Conservation (phyloP, 352 stramenopile species). For the Pythium oligandrum region DNA sequence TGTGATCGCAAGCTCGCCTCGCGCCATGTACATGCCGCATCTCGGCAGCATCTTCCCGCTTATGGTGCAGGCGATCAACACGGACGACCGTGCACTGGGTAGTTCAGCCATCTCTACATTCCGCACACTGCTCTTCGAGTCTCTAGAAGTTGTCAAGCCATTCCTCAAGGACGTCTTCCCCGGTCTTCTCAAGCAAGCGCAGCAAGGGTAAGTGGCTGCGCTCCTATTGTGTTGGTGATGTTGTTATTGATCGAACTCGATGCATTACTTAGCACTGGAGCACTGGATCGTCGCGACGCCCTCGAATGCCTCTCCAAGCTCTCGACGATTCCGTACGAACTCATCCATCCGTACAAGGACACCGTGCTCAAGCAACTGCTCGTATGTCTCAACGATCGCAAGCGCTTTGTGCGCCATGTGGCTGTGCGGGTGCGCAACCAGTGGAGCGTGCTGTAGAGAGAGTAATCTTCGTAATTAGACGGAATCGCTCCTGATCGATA, state of each 20-base stretch:
- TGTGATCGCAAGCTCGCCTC: constrained; percentile 77
- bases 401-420: constrained; percentile 82
- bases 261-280: constrained; percentile 28
- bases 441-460: constrained; percentile 83
- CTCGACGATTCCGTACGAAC: constrained; percentile 78
- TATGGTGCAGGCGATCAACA: constrained; percentile 80
- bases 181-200: constrained; percentile 76
- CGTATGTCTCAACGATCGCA: constrained; percentile 80
- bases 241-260: background rate
- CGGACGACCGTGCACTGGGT: constrained; percentile 60
- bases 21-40: constrained; percentile 73
- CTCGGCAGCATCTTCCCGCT: constrained; percentile 77
- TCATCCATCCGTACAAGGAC: constrained; percentile 87
- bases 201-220: constrained; percentile 50
- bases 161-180: constrained; percentile 85
- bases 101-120: constrained; percentile 79
- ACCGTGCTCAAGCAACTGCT: constrained; percentile 70
- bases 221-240: background rate
- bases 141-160: constrained; percentile 71
- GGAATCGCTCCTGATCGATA: background rate
- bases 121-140: constrained; percentile 70
- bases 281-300: constrained; percentile 64
- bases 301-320: constrained; percentile 78
- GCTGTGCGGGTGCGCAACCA: constrained; percentile 87
- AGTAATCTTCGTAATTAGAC: background rate